Percentiles rank a stretch among this genome's conserved stretches.
Evolutionary conservation across 257 asterid species (phyloP).

Genomic region (Solanum phureja): DNA sequence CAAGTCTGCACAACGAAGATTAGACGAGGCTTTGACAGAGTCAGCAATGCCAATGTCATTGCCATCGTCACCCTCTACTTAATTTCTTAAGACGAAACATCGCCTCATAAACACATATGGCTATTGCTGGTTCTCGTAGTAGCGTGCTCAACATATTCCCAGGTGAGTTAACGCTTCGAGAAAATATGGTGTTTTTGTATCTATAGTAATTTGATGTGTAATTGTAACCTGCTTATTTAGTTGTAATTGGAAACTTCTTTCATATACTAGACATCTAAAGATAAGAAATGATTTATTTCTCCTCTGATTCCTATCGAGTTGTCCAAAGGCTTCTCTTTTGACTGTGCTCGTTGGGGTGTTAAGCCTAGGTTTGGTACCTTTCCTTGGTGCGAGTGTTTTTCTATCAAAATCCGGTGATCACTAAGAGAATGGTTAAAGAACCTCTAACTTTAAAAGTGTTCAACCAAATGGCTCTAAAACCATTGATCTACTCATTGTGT

Average conservation of each 20-base stretch:
- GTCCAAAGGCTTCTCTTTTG: background rate
- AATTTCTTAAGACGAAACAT: background rate
- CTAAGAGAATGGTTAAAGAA: background rate
- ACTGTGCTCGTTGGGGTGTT: background rate
- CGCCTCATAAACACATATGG: background rate
- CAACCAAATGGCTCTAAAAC: background rate
- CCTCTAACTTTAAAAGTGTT: background rate
- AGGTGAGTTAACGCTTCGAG: background rate
- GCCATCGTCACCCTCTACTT: conserved; percentile 28
- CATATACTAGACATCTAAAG: background rate
- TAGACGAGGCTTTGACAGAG: conserved; percentile 31
- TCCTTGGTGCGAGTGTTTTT: background rate
- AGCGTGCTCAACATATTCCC: background rate
- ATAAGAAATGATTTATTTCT: background rate
- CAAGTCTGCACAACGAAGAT: conserved; percentile 66
- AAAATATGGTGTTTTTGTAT: background rate
- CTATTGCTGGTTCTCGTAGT: background rate
- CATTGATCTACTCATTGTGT: background rate
- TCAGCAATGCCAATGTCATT: conserved; percentile 19
- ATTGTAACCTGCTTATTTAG: background rate
- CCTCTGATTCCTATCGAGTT: background rate
- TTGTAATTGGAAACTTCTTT: background rate
- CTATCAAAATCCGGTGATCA: background rate
- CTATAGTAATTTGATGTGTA: background rate
- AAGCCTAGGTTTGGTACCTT: background rate